Base-by-base conservation (phyloP, 768 basidiomycete species). In the Kwoniella mangroviensis region DNA sequence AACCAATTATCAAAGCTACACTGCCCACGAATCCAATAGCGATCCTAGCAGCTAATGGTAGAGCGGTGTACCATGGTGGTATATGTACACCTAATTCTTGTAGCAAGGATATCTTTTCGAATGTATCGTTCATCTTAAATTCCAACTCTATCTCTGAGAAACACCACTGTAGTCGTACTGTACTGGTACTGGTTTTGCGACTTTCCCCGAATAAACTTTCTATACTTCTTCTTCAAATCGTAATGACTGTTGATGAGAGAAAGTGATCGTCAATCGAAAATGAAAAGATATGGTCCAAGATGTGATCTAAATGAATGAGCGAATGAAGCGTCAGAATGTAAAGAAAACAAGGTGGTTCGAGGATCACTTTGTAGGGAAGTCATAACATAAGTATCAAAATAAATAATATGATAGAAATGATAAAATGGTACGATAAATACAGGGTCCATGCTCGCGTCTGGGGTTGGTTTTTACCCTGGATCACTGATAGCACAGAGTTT, bases 1-100 rank as follows among this genome's bases (percentile, higher is more conserved):
- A 79, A 7, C 89, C 73, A 58, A 95, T 87, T 60, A 85, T 87
- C 71, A 92, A 74, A 58, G 92, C 52, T 2, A 93, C 92, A 15
- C 89, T 83, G 71, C 90, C 92, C 53, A 94, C 76, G 59, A 92
- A 56, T 13, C 71, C 56, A 19, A 78, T 24, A 5, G 72, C 28
- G 15, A 79, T 71, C n/a, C 53, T 13, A 21, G 34, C 12, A 28
- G 61, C 26, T 11, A 63, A 21, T 11, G 61, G 68, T 7, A 69
- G 15, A 28, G 42, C 41, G 9, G 41, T 42, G 21, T 56, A 53
- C 42, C 62, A 61, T 61, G 51, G 52, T 17, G 61, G 68, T 15
- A 63, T 52, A 12, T 43, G 60, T 43, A 60, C 17, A 53, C 62
- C 62, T 26, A 53, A 1, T 4, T 63, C 58, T 1, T 60, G 4